Conservation (phyloP, 345 rosid genomes). For the Eucalyptus cloeziana region DNA sequence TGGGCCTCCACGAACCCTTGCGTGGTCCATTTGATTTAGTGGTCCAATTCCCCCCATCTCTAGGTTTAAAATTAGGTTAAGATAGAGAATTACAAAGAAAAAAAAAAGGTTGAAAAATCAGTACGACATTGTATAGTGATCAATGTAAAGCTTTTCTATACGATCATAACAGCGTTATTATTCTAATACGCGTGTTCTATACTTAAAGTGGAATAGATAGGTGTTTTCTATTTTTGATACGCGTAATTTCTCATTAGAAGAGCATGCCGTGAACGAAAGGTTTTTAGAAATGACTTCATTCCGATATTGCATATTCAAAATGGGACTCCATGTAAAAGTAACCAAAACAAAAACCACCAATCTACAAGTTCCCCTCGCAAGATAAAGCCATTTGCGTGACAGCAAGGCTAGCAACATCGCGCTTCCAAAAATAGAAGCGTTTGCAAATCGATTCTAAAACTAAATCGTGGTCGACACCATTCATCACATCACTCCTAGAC, state of each 20-base stretch:
- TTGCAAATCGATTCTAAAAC: neutral
- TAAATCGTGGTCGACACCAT: neutral
- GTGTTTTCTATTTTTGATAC: neutral
- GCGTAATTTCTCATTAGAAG: rapidly evolving
- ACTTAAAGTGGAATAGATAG: neutral
- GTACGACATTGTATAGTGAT: neutral
- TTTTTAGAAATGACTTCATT: neutral
- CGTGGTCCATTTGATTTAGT: neutral
- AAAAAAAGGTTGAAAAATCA: neutral
- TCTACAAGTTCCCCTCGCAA: neutral
- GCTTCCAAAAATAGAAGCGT: neutral
- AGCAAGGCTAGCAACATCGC: neutral
- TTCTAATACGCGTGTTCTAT: neutral
- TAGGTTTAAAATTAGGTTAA: neutral
- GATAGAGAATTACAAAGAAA: neutral
- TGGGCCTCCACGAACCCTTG: neutral
- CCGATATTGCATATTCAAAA: neutral
- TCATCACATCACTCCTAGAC: neutral
- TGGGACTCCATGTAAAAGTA: neutral
- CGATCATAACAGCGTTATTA: neutral
- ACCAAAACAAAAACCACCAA: neutral
- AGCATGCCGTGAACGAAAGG: neutral
- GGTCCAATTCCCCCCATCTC: neutral
- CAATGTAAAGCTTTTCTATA: neutral
- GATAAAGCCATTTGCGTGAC: neutral